Base-by-base conservation (phyloP, 768 basidiomycete genomes). In the Leccinum subtestaceum region DNA sequence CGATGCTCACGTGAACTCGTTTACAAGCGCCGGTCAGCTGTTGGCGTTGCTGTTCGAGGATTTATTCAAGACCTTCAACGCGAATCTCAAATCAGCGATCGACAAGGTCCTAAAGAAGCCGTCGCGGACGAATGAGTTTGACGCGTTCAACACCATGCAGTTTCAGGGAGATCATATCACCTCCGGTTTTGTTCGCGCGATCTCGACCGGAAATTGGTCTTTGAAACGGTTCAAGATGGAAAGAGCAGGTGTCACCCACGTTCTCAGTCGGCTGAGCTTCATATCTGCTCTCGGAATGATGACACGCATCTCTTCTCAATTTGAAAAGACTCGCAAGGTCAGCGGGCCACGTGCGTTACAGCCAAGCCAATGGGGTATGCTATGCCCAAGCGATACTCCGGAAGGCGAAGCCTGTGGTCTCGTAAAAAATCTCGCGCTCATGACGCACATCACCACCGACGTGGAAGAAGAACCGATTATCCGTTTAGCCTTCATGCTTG, bases 381-480 rank as follows among this genome's bases (percentile, higher is more conserved):
- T 98, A 19, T 99, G 97, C 76, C 93, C 97, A 1, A 94, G 92
- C 70, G 97, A 99, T 74, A 99, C 97, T 0, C 97, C 97, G 0
- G 97, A 99, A 86, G 97, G 97, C 70, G 97, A 99, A 76, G 97
- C 97, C 17, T 99, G 97, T 70, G 97, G 97, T 25, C 77, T 99
- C 59, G 97, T 99, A 49, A 99, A 99, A 79, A 99, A 99, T 75
- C 77, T 99, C 61, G 97, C 97, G 3, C 79, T 99, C 15, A 99
- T 99, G 97, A 98, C 97, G 3, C 96, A 99, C 74, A 98, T 99
- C 72, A 99, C 97, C 9, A 98, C 97, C 45, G 97, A 98, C 72
- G 96, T 95, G 31, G 95, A 96, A 60, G 97, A 99, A 72, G 92
- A 88, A 60, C 95, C 96, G 1, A 91, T 99, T 56, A 85, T 93